Conservation (phyloP, 2,329 filamentous ascomycete species). For the Gnomoniopsis sp. region DNA sequence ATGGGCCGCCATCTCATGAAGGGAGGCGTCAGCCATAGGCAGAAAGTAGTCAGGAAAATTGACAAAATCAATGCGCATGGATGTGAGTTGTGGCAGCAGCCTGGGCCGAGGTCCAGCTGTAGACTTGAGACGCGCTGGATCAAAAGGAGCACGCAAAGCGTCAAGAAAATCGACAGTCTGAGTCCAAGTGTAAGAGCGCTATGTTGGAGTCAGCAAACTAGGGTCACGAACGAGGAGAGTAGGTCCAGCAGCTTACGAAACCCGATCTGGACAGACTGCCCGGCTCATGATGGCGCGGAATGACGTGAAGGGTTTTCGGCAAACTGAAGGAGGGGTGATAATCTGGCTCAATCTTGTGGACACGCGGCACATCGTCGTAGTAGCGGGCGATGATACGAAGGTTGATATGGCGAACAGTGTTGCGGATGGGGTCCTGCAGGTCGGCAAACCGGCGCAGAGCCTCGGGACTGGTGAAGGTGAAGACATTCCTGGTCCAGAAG, state of each 20-base stretch:
- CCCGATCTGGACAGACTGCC: conserved; percentile 43
- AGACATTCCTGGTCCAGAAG: conserved; percentile 50
- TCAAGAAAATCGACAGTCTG: conserved; percentile 51
- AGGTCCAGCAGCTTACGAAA: conserved; percentile 28
- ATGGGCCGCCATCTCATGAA: conserved; percentile 52
- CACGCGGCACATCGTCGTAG: conserved; percentile 48
- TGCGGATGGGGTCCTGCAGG: conserved; percentile 39
- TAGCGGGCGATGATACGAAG: conserved; percentile 53
- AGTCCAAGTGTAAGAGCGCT: conserved; percentile 50
- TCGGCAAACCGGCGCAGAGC: conserved; percentile 48
- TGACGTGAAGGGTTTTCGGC: conserved; percentile 38
- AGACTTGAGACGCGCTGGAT: conserved; percentile 35
- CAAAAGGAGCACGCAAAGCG: conserved; percentile 48
- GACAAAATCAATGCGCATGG: conserved; percentile 51
- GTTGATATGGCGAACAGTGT: conserved; percentile 42
- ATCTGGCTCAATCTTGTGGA: conserved; percentile 36
- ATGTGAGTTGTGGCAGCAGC: conserved; percentile 44
- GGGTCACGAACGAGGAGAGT: no score
- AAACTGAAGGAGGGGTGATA: conserved; percentile 43
- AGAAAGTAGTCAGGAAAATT: conserved; percentile 48
- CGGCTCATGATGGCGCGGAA: conserved; percentile 40
- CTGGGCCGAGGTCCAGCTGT: conserved; percentile 29
- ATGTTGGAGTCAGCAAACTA: neutral
- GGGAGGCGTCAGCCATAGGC: conserved; percentile 41
- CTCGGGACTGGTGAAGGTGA: conserved; percentile 51